phyloP scores from a whole-genome alignment of 2,329 filamentous ascomycete species.

The Fusarium xylarioides region DNA sequence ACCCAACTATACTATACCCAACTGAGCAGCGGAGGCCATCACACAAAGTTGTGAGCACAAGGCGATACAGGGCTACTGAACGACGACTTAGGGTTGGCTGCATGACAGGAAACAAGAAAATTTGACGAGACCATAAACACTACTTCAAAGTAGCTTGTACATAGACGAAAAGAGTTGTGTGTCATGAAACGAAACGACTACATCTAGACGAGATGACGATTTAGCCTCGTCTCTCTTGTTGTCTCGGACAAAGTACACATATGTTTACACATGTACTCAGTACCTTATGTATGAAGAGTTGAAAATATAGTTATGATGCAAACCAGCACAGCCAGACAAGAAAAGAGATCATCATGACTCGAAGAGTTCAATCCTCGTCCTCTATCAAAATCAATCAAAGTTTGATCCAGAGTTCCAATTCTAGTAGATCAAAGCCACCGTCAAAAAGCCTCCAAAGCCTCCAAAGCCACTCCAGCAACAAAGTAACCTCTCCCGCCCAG shows the following conservation, averaged over 20 bases:
- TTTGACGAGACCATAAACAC: background rate
- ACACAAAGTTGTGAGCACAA: conserved; percentile 5
- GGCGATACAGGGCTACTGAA: background rate
- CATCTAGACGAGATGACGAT: conserved; percentile 15
- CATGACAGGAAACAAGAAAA: background rate
- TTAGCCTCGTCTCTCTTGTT: background rate
- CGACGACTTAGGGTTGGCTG: background rate
- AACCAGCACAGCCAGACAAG: background rate
- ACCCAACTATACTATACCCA: background rate
- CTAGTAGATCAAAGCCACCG: conserved; percentile 22
- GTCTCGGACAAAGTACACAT: background rate
- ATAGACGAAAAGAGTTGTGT: conserved; percentile 5
- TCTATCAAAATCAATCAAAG: background rate
- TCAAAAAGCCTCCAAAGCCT: conserved; percentile 13
- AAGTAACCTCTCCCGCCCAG: background rate
- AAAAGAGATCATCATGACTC: background rate
- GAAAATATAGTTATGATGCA: background rate
- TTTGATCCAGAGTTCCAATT: conserved; percentile 12
- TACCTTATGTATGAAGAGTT: background rate
- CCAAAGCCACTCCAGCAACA: conserved; percentile 13
- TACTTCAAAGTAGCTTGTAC: background rate
- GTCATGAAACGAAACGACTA: conserved; percentile 20
- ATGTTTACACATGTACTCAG: background rate
- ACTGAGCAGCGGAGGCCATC: background rate
- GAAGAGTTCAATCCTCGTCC: background rate